Conservation (phyloP, 257 asterid species). For the Penstemon eatonii region DNA sequence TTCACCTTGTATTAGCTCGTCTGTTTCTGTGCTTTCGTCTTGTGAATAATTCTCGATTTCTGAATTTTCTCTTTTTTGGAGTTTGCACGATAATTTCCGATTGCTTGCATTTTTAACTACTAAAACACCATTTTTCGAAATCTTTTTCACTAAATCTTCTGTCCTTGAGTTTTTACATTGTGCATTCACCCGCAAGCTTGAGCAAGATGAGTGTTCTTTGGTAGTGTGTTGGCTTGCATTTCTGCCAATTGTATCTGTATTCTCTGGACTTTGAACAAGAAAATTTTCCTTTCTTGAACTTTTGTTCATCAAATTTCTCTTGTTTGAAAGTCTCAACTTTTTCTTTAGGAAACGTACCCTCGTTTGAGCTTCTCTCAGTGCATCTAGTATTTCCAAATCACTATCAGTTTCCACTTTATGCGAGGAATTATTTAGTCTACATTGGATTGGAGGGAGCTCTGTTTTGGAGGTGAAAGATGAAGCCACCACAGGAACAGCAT, state of each 20-base stretch:
- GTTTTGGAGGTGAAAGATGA: constrained; percentile 6
- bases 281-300: constrained; percentile 21
- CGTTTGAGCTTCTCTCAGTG: constrained; percentile 44
- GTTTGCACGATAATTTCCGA: constrained; percentile 23
- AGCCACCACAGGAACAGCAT: background rate
- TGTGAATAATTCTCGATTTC: constrained; percentile 16
- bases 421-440: constrained; percentile 1
- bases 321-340: constrained; percentile 26
- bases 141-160: background rate
- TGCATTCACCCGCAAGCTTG: constrained; percentile 16
- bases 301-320: constrained; percentile 8
- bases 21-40: constrained; percentile 17
- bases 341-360: constrained; percentile 37
- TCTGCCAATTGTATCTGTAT: constrained; percentile 4
- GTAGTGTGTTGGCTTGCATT: background rate
- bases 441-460: constrained; percentile 47
- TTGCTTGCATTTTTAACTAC: constrained; percentile 31
- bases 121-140: constrained; percentile 30
- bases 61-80: constrained; percentile 23
- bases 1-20: constrained; percentile 19
- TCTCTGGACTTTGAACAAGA: constrained; percentile 3
- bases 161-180: constrained; percentile 16
- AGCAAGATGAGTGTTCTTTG: constrained; percentile 19
- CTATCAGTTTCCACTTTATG: constrained; percentile 22
- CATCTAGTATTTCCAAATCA: constrained; percentile 28